A percentile compares a stretch with the other conserved stretches of the same genome.
Conservation (phyloP, 1,139 yeast genomes). For the Candida sp. region DNA sequence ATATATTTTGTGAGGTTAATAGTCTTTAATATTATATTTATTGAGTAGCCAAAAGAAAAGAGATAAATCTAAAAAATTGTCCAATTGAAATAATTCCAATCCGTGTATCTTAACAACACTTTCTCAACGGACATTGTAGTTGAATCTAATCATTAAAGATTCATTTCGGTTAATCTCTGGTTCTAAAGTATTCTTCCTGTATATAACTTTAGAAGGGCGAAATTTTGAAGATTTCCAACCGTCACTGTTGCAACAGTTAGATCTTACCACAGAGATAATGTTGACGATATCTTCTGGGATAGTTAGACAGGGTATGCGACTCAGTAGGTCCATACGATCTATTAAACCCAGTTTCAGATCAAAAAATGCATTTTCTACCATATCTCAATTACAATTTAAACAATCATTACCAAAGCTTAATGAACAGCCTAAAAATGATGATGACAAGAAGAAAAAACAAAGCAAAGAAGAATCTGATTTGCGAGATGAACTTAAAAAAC, state of each 20-base stretch:
- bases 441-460: conserved; percentile 8
- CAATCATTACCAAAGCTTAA: background rate
- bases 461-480: conserved; percentile 22
- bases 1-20: too few relatives aligned
- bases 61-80: too few relatives aligned
- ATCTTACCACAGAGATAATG: background rate
- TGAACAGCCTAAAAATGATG: conserved; percentile 8
- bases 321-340: background rate
- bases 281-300: conserved; percentile 1
- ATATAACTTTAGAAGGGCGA: conserved; percentile 1
- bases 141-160: too few relatives aligned
- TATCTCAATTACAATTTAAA: background rate
- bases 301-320: conserved; percentile 1
- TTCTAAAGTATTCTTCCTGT: background rate
- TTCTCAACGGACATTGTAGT: too few relatives aligned
- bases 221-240: background rate
- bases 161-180: too few relatives aligned
- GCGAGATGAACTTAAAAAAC: conserved; percentile 30
- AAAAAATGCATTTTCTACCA: background rate
- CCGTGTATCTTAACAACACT: too few relatives aligned
- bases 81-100: too few relatives aligned
- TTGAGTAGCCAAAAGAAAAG: too few relatives aligned
- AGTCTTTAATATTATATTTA: too few relatives aligned
- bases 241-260: background rate
- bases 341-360: background rate